These are phyloP conservation scores for Fomitopsis pinicola DNA, from an alignment of 1,284 basidiomycete species.

Conservation along the genomic window DNA sequence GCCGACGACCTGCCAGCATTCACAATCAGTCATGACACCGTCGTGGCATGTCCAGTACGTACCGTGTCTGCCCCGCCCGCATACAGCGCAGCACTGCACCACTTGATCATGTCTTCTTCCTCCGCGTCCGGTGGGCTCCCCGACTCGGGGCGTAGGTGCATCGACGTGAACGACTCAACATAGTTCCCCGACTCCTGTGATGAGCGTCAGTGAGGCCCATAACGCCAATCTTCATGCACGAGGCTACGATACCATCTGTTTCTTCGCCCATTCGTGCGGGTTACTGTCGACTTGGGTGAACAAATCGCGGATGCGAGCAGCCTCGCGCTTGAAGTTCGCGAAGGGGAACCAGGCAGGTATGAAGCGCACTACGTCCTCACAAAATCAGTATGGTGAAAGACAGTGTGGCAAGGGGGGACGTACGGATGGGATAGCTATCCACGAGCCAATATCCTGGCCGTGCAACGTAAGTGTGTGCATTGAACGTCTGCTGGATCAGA, in stretches of 20 bases:
- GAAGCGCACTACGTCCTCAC: conserved; percentile 22
- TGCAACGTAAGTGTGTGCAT: conserved; percentile 4
- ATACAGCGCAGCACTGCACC: conserved; percentile 32
- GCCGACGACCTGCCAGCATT: neutral
- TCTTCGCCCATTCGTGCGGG: conserved; percentile 31
- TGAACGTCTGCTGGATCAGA: conserved; percentile 14
- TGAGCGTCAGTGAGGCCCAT: too few species aligned
- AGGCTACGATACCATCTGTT: conserved; percentile 23
- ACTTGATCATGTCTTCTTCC: conserved; percentile 14
- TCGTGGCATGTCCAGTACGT: neutral
- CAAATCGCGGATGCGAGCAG: conserved; percentile 11
- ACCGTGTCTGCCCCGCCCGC: conserved; percentile 33
- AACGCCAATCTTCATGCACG: neutral
- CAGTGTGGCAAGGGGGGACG: conserved; percentile 19
- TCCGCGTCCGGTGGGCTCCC: conserved; percentile 11
- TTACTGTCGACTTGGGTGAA: conserved; percentile 19
- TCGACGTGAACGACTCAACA: conserved; percentile 33
- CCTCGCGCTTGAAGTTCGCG: conserved; percentile 27
- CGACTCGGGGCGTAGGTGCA: conserved; percentile 26
- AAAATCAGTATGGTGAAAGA: conserved; percentile 24
- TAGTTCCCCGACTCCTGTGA: conserved; percentile 28
- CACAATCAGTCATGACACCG: neutral
- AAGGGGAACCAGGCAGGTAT: conserved; percentile 35
- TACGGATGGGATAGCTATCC: conserved; percentile 20
- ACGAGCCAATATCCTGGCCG: conserved; percentile 20